These are phyloP conservation scores for Dicorynia guianensis DNA, from an alignment of 306 rosid species.

Conservation along the genomic window DNA sequence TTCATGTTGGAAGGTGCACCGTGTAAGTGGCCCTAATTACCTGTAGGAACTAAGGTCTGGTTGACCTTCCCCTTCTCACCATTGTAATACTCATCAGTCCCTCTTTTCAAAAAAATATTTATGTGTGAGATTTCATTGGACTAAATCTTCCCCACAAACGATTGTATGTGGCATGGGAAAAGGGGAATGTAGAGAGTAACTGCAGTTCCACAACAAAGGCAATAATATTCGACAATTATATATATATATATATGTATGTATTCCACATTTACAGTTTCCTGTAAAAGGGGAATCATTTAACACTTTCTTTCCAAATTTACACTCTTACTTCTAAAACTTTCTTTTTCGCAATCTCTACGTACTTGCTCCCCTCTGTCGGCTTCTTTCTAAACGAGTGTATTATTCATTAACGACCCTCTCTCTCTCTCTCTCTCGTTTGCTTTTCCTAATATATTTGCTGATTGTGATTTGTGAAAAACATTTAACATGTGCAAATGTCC, in stretches of 20 bases:
- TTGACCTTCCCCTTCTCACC: too few relatives aligned
- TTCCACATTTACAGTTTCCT: neutral
- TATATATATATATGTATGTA: too few relatives aligned
- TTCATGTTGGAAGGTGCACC: too few relatives aligned
- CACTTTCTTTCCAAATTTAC: neutral
- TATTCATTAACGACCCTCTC: neutral
- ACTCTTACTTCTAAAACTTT: neutral
- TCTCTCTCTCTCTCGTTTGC: neutral
- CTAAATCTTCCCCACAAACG: too few relatives aligned
- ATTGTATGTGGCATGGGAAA: neutral
- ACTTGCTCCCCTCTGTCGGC: neutral
- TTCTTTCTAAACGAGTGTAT: neutral
- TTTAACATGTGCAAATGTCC: neutral
- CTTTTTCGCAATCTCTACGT: neutral
- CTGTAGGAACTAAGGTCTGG: too few relatives aligned
- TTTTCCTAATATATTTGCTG: neutral
- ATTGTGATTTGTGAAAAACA: constrained; percentile 7
- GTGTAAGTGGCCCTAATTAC: too few relatives aligned
- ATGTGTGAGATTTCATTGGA: too few relatives aligned
- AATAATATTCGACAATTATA: neutral
- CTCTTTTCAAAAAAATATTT: too few relatives aligned
- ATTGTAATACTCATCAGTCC: too few relatives aligned
- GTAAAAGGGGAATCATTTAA: neutral
- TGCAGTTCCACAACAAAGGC: neutral
- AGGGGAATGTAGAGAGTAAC: neutral